A percentile compares a stretch with the other conserved stretches of the same genome.
Conservation (phyloP, 2,329 filamentous ascomycete species). For the Calonectria crousiana region DNA sequence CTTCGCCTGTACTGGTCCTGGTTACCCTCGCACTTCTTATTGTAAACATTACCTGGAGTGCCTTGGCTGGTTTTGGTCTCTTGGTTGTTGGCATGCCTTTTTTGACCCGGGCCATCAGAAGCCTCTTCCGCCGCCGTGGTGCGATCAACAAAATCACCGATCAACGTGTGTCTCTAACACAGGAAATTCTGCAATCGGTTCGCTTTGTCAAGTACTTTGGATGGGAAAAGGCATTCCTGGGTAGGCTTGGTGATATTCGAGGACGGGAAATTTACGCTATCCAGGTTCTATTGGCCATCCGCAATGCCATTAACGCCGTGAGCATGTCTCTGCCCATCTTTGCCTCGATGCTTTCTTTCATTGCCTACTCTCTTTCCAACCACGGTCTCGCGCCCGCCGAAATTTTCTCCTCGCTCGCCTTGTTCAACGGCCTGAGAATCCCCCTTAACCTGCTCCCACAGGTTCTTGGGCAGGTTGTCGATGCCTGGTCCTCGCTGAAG, state of each 20-base stretch:
- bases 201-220: constrained; percentile 97
- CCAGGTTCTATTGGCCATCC: constrained; percentile 83
- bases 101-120: constrained; percentile 81
- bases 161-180: constrained; percentile 88
- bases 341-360: constrained; percentile 94
- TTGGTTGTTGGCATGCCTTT: constrained; percentile 83
- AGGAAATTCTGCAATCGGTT: constrained; percentile 91
- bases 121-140: constrained; percentile 79
- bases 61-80: constrained; percentile 87
- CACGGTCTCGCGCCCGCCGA: constrained; percentile 79
- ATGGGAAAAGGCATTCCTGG: constrained; percentile 90
- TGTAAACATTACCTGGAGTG: constrained; percentile 91
- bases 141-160: constrained; percentile 95
- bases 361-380: constrained; percentile 78
- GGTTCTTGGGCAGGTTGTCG: constrained; percentile 89
- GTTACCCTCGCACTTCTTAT: constrained; percentile 84
- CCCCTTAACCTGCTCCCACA: constrained; percentile 91
- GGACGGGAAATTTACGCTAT: constrained; percentile 84
- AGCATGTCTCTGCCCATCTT: constrained; percentile 92
- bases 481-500: constrained; percentile 86
- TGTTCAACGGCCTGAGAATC: constrained; percentile 93
- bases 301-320: constrained; percentile 87
- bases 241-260: constrained; percentile 80
- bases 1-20: constrained; percentile 81
- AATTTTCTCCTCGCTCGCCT: constrained; percentile 91